A percentile compares a stretch with the other conserved stretches of the same genome.
Evolutionary conservation across 75 land plant species (phyloP).

Genomic region (Chamaecyparis obtusa): DNA sequence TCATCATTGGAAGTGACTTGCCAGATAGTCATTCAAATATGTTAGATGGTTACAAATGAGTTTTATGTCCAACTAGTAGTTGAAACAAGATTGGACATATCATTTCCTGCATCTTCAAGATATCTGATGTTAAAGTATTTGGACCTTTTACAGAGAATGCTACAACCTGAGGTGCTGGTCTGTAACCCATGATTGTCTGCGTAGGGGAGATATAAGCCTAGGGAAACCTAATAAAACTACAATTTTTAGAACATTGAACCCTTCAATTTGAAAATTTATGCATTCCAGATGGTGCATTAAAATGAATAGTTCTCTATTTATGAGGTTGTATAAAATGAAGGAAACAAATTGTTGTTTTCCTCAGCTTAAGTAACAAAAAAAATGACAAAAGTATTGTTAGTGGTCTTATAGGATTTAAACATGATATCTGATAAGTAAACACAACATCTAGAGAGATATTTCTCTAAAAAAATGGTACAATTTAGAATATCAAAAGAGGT

Average conservation of each 20-base stretch:
- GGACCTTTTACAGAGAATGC: slow-evolving; percentile 87
- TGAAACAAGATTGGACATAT: background rate
- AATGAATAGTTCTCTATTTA: background rate
- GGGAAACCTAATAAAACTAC: slow-evolving; percentile 32
- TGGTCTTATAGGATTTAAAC: background rate
- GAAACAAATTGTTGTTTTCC: background rate
- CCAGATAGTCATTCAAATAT: background rate
- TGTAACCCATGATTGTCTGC: slow-evolving; percentile 44
- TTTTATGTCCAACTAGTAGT: background rate
- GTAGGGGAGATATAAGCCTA: slow-evolving; percentile 39
- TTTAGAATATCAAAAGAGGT: background rate
- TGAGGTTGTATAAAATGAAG: background rate
- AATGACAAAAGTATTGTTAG: background rate
- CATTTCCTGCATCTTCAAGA: slow-evolving; percentile 59
- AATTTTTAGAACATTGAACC: background rate
- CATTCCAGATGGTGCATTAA: background rate
- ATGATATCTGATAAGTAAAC: background rate
- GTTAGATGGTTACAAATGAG: background rate
- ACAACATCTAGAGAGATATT: background rate
- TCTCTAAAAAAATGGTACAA: background rate
- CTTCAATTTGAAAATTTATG: background rate
- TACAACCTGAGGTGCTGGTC: slow-evolving; percentile 62
- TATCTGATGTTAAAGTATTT: slow-evolving; percentile 66
- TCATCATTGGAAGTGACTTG: no score
- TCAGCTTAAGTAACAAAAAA: background rate